Evolutionary conservation across 768 basidiomycete species (phyloP), one percentile per base, ranked within the genome.

Genomic region (Lepiota brunneoincarnata): DNA sequence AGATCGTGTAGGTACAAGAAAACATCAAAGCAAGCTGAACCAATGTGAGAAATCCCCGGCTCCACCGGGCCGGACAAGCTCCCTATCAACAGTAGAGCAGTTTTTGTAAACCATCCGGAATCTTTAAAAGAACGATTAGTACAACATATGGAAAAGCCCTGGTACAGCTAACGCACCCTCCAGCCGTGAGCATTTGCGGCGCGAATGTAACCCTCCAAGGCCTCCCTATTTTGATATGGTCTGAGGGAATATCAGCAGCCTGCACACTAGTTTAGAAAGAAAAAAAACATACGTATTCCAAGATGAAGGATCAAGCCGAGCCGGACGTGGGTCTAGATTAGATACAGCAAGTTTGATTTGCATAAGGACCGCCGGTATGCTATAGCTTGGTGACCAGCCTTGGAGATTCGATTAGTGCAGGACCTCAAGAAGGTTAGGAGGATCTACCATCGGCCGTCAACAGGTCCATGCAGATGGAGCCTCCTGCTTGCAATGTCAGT

Each of bases 401-500:
- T 40, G 6, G 51, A 31, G 17, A 21, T 26, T 12, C 17, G 4
- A 40, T 37, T 1, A 39, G 23, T 17, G 26, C 35, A 24, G 18
- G 15, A 18, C 21, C 17, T 15, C 11, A 7, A 28, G 40, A 14
- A 11, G 35, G 12, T 9, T 12, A 39, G 23, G n/a, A n/a, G 4
- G 20, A 40, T 76, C 59, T 50, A 81, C 84, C 85, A 55, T 84
- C 81, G 0, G 82, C 73, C 1, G 84, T 86, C 46, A 87, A 67
- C 6, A 87, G 69, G 63, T 88, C 86, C 85, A 89, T 87, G 60
- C 87, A 89, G 45, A 89, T 86, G 3, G 83, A 86, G 1, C 86
- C 87, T 10, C 86, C 84, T 81, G 56, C 31, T 31, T 47, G 55
- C 41, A 38, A n/a, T 15, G 28, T 57, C 15, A 60, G 2, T n/a